Conservation (phyloP, 352 stramenopile genomes). For the Globisporangium iwayamae region DNA sequence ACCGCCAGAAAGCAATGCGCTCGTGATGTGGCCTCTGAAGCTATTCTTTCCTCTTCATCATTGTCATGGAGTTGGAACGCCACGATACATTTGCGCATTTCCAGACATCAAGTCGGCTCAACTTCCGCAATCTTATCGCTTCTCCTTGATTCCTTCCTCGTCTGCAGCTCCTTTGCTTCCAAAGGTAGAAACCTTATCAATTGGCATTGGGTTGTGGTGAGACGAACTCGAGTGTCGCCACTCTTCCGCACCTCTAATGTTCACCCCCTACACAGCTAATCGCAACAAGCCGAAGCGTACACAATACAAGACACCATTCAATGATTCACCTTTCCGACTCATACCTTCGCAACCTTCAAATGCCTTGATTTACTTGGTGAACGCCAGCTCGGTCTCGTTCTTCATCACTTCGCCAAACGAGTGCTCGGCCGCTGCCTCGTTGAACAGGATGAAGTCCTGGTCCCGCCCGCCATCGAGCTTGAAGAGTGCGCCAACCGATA, state of each 20-base stretch:
- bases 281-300: neutral
- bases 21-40: no score
- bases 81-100: no score
- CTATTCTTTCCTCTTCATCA: no score
- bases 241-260: neutral
- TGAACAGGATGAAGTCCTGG: constrained; percentile 81
- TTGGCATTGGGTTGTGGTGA: no score
- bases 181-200: neutral
- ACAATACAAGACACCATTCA: neutral
- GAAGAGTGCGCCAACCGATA: constrained; percentile 65
- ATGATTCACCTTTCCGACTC: neutral
- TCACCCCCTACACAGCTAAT: neutral
- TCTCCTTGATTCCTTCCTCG: no score
- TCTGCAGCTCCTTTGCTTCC: no score
- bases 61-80: no score
- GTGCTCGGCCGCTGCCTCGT: constrained; percentile 66
- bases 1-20: no score
- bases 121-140: no score
- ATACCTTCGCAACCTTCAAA: neutral
- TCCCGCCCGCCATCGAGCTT: constrained; percentile 82
- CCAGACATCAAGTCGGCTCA: no score
- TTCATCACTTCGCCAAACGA: constrained; percentile 72
- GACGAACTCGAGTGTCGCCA: no score
- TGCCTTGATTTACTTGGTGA: constrained; percentile 9
- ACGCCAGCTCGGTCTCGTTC: constrained; percentile 60